Evolutionary conservation across 1,139 yeast genomes (phyloP), one percentile per base, ranked within the genome.

Genomic region (Yamadazyma diospyri): DNA sequence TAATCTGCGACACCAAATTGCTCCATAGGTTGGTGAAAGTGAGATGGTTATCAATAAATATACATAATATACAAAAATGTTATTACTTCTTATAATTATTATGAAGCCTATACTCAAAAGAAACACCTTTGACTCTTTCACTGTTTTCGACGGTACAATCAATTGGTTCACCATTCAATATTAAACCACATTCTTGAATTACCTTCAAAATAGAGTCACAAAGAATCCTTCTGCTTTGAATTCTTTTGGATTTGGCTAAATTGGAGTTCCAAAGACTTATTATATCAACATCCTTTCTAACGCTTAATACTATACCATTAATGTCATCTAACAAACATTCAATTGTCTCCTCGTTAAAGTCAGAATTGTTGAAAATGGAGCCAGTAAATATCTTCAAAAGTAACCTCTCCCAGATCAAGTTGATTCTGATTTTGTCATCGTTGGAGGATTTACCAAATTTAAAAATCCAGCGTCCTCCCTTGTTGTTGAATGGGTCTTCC

Each of bases 381-480:
- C 78, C 78, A 2, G 72, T 59, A 31, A 71, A 41, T 14, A 68
- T 57, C 45, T 64, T 63, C 33, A 75, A 50, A 25, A 73, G 53
- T 19, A 74, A 50, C 35, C 79, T 53, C 51, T 75, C 80, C 79
- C 79, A 75, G 32, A 75, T 64, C 35, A 73, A 55, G 20, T 63
- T 53, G 17, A 68, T 59, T 36, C 77, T 53, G 36, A 53, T 56
- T 16, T 39, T 41, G 6, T 45, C 56, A 22, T 32, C 47, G 31
- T 41, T 41, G n/a, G 38, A 33, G 24, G 34, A 25, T 25, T 70
- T 60, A 42, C 53, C 55, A 48, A 78, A 67, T 39, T 80, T 63
- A 45, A 76, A 70, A 23, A 74, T 72, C 85, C 85, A 80, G 46
- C 83, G 65, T 3, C 87, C 87, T 25, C 86, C 86, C 34, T 67